Conservation (phyloP, 371 early-diverging fungal species). For the Syncephalastrum contaminatum region DNA sequence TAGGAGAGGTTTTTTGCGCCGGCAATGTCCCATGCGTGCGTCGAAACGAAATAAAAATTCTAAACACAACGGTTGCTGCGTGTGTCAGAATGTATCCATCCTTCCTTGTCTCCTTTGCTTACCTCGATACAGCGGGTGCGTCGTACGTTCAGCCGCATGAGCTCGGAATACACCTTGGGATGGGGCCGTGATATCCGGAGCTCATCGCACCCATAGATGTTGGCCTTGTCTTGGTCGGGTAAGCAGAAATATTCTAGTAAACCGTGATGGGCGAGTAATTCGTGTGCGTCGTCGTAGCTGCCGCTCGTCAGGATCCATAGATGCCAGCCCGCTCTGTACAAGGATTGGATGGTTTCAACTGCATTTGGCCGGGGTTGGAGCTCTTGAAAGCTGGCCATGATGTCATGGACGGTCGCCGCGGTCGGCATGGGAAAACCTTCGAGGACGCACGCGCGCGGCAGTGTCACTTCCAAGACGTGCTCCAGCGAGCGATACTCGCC, state of each 20-base stretch:
- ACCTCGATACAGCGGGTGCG: slow-evolving; percentile 41
- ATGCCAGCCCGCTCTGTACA: slow-evolving; percentile 27
- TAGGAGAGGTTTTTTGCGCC: slow-evolving; percentile 38
- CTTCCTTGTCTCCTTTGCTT: slow-evolving; percentile 1
- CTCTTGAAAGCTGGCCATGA: slow-evolving; percentile 23
- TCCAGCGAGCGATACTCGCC: slow-evolving; percentile 30
- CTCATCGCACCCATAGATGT: slow-evolving; percentile 35
- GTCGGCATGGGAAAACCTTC: slow-evolving; percentile 9
- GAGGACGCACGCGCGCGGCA: slow-evolving; percentile 20
- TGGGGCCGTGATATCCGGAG: slow-evolving; percentile 38
- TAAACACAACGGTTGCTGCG: slow-evolving; percentile 6
- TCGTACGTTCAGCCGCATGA: slow-evolving; percentile 37
- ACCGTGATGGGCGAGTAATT: slow-evolving; percentile 10
- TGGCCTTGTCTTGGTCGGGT: slow-evolving; percentile 2
- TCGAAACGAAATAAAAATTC: slow-evolving; percentile 38
- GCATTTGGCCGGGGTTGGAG: slow-evolving; percentile 14
- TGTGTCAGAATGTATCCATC: background rate
- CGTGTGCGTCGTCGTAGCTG: slow-evolving; percentile 7
- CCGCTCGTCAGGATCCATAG: slow-evolving; percentile 35
- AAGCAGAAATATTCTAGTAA: slow-evolving; percentile 8
- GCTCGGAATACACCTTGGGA: slow-evolving; percentile 41
- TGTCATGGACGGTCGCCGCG: slow-evolving; percentile 5
- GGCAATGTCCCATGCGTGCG: slow-evolving; percentile 40
- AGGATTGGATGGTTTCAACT: slow-evolving; percentile 16
- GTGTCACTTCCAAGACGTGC: slow-evolving; percentile 16